These are phyloP conservation scores for Trametes gibbosa DNA, from an alignment of 768 basidiomycete genomes.

Conservation along the genomic window DNA sequence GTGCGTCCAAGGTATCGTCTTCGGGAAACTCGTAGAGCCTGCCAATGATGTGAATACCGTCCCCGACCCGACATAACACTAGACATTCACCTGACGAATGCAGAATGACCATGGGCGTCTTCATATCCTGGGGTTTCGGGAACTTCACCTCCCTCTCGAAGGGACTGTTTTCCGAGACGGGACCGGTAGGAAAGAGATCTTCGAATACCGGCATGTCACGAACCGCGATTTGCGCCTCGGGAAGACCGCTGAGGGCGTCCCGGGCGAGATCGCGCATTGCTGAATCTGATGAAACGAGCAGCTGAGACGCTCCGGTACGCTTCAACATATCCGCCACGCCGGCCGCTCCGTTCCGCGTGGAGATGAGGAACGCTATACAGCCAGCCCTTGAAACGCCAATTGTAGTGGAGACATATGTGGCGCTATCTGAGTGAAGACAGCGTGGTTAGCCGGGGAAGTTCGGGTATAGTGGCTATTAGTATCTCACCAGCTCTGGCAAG, in stretches of 20 bases:
- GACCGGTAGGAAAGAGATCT: neutral
- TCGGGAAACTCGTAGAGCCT: conserved; percentile 28
- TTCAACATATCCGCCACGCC: conserved; percentile 31
- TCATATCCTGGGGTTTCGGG: neutral
- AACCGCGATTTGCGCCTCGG: neutral
- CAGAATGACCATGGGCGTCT: neutral
- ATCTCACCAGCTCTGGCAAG: conserved; percentile 14
- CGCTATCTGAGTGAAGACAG: conserved; percentile 21
- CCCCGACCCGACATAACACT: no score
- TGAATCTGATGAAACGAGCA: conserved; percentile 5
- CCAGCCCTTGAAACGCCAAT: conserved; percentile 23
- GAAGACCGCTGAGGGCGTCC: neutral
- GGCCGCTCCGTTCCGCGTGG: conserved; percentile 31
- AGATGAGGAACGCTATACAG: conserved; percentile 32
- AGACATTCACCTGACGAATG: conserved; percentile 13
- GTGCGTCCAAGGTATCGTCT: conserved; percentile 24
- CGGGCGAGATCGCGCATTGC: neutral
- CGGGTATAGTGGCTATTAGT: neutral
- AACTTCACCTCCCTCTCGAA: neutral
- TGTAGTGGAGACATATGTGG: conserved; percentile 18
- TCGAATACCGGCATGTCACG: conserved; percentile 8
- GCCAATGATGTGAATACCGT: neutral
- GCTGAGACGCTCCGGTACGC: conserved; percentile 4
- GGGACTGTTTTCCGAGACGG: neutral
- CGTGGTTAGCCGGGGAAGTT: neutral